Base-by-base conservation (phyloP, 2,329 filamentous ascomycete genomes). In the Paraphoma chrysanthemicola region DNA sequence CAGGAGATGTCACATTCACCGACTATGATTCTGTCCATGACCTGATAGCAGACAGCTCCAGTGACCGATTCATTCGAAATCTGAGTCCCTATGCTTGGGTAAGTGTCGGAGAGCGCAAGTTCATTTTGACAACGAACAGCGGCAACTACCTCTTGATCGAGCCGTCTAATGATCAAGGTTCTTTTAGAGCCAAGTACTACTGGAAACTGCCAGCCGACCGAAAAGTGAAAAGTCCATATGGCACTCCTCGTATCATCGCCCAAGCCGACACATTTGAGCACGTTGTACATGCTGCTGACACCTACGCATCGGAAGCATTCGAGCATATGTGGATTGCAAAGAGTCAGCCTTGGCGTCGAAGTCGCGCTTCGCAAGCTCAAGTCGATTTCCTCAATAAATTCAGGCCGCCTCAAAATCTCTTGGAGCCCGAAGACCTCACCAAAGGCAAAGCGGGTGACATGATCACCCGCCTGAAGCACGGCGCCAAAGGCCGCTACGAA, bases 21-120 rank as follows among this genome's bases (percentile, higher is more conserved):
- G 92, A 97, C 66, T 99, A 98, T 74, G 90, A 91, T 55, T 94
- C 90, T 2, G 88, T 99, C n/a, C 89, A 93, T 62, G 95, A 98
- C 68, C 84, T 99, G 12, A 89, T 99, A 36, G 85, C 89, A 44
- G 94, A 98, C 73, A 89, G 88, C 0, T 90, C 88, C 2, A 87
- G 86, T 29, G 94, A 98, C 69, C 83, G 83, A 44, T 89, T 93
- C 69, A 93, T 98, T 58, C 87, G 92, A 44, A 81, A 84, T 14
- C 81, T 96, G 17, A 97, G 92, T 71, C 82, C 82, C 12, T 81
- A 91, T 71, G 84, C 92, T 0, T 99, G 95, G 95, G 92, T 98
- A 1, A 87, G 90, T 64, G 85, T 94, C 36, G 87, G 84, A n/a
- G 80, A 83, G 1, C 81, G 88, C 47, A 86, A 85, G 56, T 96